Conservation (phyloP, 768 basidiomycete genomes). For the Trametes meyenii region DNA sequence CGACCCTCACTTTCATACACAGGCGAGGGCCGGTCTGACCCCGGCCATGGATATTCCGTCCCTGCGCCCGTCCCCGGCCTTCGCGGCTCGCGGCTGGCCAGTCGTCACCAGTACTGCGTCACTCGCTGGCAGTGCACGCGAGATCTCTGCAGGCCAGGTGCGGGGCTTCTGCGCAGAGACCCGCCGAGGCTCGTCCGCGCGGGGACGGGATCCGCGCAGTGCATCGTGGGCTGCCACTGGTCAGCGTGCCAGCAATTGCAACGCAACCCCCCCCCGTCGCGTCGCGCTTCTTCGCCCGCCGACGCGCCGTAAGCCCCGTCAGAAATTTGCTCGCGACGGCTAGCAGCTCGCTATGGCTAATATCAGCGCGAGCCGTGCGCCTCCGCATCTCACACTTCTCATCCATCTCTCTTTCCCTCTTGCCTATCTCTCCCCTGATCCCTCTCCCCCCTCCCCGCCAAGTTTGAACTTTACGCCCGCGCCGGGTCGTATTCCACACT, state of each 20-base stretch:
- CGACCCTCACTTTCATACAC: too few relatives aligned
- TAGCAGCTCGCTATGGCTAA: conserved; percentile 3
- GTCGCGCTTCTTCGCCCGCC: conserved; percentile 8
- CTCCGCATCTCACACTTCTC: not conserved
- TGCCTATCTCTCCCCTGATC: not conserved
- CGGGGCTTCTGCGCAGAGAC: not conserved
- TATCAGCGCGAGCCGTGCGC: not conserved
- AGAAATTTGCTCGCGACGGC: conserved; percentile 2
- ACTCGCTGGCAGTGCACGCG: too few relatives aligned
- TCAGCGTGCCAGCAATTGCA: not conserved
- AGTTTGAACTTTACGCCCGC: not conserved
- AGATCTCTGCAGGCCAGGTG: too few relatives aligned
- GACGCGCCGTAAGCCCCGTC: conserved; percentile 14
- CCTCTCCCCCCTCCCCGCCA: not conserved
- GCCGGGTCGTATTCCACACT: conserved; percentile 2
- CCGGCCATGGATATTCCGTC: too few relatives aligned
- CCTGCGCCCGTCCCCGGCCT: too few relatives aligned
- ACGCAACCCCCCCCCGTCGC: too few relatives aligned
- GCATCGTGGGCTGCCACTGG: not conserved
- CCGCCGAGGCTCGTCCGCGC: not conserved
- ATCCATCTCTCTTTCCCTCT: not conserved
- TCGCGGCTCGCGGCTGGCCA: too few relatives aligned
- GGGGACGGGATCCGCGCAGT: not conserved
- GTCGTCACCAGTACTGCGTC: too few relatives aligned
- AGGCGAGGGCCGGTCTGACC: too few relatives aligned